Conservation (phyloP, 371 early-diverging fungal genomes). For the Nosema granulosis region DNA sequence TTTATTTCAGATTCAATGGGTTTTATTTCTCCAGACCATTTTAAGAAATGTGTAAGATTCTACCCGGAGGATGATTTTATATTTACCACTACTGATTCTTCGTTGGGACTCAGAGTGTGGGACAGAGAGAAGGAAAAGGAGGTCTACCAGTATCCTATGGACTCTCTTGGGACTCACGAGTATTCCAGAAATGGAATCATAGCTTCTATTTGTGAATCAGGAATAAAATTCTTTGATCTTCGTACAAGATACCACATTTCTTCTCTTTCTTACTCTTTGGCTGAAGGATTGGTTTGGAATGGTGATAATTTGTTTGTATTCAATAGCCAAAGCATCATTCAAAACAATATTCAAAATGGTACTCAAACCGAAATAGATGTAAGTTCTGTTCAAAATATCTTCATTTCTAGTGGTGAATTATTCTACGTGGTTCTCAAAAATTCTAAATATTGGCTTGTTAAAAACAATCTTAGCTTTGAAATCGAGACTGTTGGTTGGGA, state of each 20-base stretch:
- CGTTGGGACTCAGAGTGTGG: conserved; percentile 37
- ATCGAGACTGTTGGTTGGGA: too few relatives aligned
- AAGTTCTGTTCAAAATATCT: too few relatives aligned
- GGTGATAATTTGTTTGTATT: too few relatives aligned
- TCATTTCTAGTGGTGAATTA: too few relatives aligned
- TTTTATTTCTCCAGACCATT: background rate
- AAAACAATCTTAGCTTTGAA: too few relatives aligned
- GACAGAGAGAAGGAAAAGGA: conserved; percentile 19
- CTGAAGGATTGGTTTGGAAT: too few relatives aligned
- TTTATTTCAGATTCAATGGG: background rate
- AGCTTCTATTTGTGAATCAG: conserved; percentile 20
- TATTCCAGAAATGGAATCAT: conserved; percentile 17
- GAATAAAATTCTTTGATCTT: conserved; percentile 47
- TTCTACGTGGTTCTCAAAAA: too few relatives aligned
- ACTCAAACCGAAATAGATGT: too few relatives aligned
- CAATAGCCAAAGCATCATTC: too few relatives aligned
- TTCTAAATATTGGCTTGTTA: too few relatives aligned
- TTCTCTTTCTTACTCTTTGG: too few relatives aligned
- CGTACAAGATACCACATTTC: conserved; percentile 21
- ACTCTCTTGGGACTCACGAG: conserved; percentile 17
- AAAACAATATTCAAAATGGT: too few relatives aligned
- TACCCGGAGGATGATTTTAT: conserved; percentile 36
- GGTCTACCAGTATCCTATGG: conserved; percentile 29
- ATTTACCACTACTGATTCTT: conserved; percentile 36
- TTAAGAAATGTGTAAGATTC: conserved; percentile 30